Conservation (phyloP, 768 basidiomycete species). For the Russula lepida region DNA sequence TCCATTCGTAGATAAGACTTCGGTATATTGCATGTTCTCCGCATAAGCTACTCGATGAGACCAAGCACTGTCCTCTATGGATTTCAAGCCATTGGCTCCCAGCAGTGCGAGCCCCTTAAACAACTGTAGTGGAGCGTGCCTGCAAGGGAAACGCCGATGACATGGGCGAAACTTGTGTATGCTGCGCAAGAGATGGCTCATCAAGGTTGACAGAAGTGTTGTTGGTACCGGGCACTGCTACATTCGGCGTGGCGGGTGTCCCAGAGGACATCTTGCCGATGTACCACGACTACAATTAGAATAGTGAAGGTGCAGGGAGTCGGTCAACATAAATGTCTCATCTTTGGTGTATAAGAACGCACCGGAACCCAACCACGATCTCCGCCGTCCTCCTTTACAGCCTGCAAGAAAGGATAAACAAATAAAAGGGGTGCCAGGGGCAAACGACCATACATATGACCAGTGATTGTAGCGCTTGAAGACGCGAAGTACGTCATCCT, state of each 20-base stretch:
- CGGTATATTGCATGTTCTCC: not conserved
- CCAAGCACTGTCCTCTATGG: not conserved
- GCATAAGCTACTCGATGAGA: not conserved
- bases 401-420: conserved; percentile 36
- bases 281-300: conserved; percentile 68
- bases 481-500: conserved; percentile 83
- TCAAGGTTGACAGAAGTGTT: conserved; percentile 21
- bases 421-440: conserved; percentile 6
- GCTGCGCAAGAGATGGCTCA: conserved; percentile 32
- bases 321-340: conserved; percentile 1
- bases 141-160: conserved; percentile 68
- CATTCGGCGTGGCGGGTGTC: conserved; percentile 38
- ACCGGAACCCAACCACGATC: conserved; percentile 96
- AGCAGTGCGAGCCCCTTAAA: not conserved
- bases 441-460: conserved; percentile 61
- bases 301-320: not conserved
- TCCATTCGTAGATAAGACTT: not conserved
- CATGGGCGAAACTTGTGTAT: conserved; percentile 62
- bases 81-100: not conserved
- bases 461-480: conserved; percentile 99
- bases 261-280: conserved; percentile 72
- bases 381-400: conserved; percentile 88
- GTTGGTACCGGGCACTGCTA: conserved; percentile 31
- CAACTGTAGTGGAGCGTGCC: conserved; percentile 22
- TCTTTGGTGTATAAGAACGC: conserved; percentile 28